Percentiles rank a stretch among this genome's conserved stretches.
phyloP scores from a whole-genome alignment of 441 rosid species.

The Populus hybrid region DNA sequence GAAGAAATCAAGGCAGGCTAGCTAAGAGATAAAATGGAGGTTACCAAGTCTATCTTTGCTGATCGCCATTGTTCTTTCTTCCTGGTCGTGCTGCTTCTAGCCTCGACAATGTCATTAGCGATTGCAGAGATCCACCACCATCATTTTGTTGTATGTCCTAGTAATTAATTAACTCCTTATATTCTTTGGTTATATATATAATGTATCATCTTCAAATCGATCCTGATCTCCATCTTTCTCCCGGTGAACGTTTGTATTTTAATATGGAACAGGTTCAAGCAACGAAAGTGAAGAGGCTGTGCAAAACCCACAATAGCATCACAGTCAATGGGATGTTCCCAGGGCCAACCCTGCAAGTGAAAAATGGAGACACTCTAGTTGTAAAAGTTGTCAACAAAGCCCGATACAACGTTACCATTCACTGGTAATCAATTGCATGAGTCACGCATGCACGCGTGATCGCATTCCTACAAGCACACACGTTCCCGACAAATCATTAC shows the following conservation, averaged over 20 bases:
- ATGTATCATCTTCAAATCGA: neutral
- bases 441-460: neutral
- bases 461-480: neutral
- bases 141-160: constrained; percentile 53
- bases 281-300: constrained; percentile 86
- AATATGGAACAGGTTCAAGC: constrained; percentile 42
- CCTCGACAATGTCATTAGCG: constrained; percentile 32
- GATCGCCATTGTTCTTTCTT: constrained; percentile 2
- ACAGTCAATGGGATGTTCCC: constrained; percentile 95
- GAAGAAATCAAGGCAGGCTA: neutral
- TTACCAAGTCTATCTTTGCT: constrained; percentile 3
- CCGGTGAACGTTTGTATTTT: neutral
- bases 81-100: constrained; percentile 32
- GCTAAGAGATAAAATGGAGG: constrained; percentile 15
- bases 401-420: constrained; percentile 69
- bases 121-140: constrained; percentile 54
- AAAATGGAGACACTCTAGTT: constrained; percentile 66
- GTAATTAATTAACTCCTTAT: neutral
- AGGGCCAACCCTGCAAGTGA: constrained; percentile 75
- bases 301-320: constrained; percentile 65
- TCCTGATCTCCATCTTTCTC: too few species aligned
- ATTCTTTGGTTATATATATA: neutral
- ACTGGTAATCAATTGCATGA: constrained; percentile 48
- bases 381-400: constrained; percentile 62
- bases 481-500: neutral